A percentile compares a stretch with the other conserved stretches of the same genome.
These are phyloP conservation scores for Carex parvula DNA, from an alignment of 176 grass and related monocot genomes.

Conservation along the genomic window DNA sequence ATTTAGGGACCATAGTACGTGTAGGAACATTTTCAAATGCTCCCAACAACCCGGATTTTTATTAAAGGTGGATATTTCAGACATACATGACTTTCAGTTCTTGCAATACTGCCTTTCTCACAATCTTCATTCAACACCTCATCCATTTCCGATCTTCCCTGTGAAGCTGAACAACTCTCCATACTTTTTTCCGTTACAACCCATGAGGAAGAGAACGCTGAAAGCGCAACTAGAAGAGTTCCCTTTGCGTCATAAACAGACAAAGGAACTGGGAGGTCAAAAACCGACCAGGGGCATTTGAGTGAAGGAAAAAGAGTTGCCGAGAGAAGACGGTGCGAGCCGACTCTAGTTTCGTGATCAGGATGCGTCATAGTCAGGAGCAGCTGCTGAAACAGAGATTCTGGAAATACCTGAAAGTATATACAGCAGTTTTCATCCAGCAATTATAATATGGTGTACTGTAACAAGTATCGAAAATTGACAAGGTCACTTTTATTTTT, in stretches of 20 bases:
- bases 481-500: neutral
- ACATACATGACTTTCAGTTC: slow-evolving; percentile 6
- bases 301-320: slow-evolving; percentile 52
- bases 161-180: slow-evolving; percentile 20
- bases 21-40: neutral
- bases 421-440: slow-evolving; percentile 27
- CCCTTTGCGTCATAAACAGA: slow-evolving; percentile 42
- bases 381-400: slow-evolving; percentile 94
- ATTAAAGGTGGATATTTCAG: neutral
- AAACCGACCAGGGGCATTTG: slow-evolving; percentile 69
- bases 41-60: neutral
- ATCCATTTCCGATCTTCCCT: slow-evolving; percentile 31
- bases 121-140: slow-evolving; percentile 36
- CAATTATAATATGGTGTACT: slow-evolving; percentile 16
- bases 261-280: slow-evolving; percentile 47
- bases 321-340: slow-evolving; percentile 78
- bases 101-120: neutral
- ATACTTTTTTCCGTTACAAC: slow-evolving; percentile 30
- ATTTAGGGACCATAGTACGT: neutral
- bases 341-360: slow-evolving; percentile 85
- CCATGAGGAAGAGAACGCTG: slow-evolving; percentile 60
- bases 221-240: slow-evolving; percentile 57
- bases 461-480: neutral
- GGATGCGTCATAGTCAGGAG: slow-evolving; percentile 81
- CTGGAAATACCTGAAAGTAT: slow-evolving; percentile 70